Evolutionary conservation across 2,329 filamentous ascomycete genomes (phyloP).

Genomic region (Phyllosticta citribraziliensis): DNA sequence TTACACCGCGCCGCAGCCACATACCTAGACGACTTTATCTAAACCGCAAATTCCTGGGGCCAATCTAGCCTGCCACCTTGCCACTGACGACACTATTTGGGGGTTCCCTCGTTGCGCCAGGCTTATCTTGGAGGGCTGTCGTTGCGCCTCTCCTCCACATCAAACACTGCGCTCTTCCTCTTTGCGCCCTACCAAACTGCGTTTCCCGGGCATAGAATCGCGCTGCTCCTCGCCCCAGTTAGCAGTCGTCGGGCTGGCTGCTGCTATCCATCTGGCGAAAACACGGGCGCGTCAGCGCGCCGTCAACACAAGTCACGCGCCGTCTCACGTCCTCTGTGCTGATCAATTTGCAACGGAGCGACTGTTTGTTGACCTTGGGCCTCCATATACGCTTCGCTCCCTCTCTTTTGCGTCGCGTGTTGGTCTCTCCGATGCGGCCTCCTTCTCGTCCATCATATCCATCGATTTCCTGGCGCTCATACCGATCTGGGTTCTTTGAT

Average conservation of each 20-base stretch:
- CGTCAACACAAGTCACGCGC: neutral
- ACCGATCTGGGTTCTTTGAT: neutral
- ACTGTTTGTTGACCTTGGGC: neutral
- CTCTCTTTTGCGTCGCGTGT: neutral
- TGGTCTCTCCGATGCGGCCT: neutral
- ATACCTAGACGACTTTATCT: neutral
- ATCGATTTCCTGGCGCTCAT: neutral
- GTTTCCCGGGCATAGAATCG: neutral
- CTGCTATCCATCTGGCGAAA: neutral
- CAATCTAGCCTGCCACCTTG: neutral
- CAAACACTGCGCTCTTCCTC: neutral
- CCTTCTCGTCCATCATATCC: neutral
- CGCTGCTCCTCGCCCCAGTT: no score
- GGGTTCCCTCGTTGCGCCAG: neutral
- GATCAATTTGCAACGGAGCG: neutral
- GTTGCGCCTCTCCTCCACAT: neutral
- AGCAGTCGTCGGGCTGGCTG: neutral
- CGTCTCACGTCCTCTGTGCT: neutral
- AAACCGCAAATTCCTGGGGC: neutral
- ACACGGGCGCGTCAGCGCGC: neutral
- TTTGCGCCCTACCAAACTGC: neutral
- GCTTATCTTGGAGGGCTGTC: neutral
- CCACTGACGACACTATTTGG: neutral
- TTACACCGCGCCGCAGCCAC: neutral
- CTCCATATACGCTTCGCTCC: neutral